Conservation (phyloP, 805 yeast genomes). For the Suhomyces pyralidae region DNA sequence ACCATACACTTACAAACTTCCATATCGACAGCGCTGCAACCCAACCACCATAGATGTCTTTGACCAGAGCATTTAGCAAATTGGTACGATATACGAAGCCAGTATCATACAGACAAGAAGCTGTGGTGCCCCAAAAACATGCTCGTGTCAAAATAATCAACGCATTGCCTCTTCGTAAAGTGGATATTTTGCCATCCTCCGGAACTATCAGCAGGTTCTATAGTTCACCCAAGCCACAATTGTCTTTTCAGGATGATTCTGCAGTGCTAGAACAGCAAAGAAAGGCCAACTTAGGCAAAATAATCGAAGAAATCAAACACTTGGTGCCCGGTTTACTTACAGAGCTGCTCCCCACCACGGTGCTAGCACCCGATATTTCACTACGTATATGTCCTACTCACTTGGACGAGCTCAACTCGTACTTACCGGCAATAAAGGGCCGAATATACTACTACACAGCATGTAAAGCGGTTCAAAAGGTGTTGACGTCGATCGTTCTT, state of each 20-base stretch:
- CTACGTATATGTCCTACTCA: conserved; percentile 58
- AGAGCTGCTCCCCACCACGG: conserved; percentile 40
- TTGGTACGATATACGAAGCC: background rate
- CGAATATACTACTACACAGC: conserved; percentile 54
- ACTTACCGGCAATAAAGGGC: conserved; percentile 57
- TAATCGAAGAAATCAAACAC: conserved; percentile 45
- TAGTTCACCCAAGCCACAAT: background rate
- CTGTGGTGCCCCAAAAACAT: background rate
- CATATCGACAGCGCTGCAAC: background rate
- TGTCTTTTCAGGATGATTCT: background rate
- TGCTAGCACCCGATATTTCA: conserved; percentile 45
- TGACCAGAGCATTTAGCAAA: background rate
- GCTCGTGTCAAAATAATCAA: background rate
- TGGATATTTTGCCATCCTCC: background rate
- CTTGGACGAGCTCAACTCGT: conserved; percentile 40
- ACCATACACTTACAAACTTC: background rate
- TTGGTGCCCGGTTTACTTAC: conserved; percentile 52
- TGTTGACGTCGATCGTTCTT: conserved; percentile 54
- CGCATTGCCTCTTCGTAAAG: background rate
- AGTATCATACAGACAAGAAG: background rate
- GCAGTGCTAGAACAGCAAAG: conserved; percentile 20
- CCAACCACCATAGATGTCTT: background rate
- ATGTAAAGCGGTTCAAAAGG: conserved; percentile 52
- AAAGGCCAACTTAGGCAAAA: conserved; percentile 53
- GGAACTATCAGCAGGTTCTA: conserved; percentile 1